Base-by-base conservation (phyloP, 768 basidiomycete species). In the Leccinum sublutescens region DNA sequence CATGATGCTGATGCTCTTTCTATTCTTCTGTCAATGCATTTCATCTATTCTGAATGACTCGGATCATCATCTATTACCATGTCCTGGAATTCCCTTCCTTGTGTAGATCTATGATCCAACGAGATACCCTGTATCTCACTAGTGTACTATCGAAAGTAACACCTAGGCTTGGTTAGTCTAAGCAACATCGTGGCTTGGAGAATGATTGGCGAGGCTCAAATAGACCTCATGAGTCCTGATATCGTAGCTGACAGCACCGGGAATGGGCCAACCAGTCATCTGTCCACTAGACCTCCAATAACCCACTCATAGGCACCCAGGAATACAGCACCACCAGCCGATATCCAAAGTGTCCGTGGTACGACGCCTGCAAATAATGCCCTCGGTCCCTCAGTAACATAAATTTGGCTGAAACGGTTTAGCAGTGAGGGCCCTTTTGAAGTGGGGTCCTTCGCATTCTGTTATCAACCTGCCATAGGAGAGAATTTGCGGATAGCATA, bases 311-410 rank as follows among this genome's bases (percentile, higher is more conserved):
- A 99, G 51, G 93, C 88, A n/a, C 97, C 97, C 25, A 99, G 80
- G 73, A 99, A 99, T 0, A 98, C 93, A 1, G 95, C 95, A 2
- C 97, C 97, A 3, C 97, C 97, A 2, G 92, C 87, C 2, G 93
- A 94, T 68, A 99, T 98, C 90, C 96, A 98, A 54, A 97, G 71
- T 40, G 95, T 98, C 70, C 97, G 83, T 25, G 96, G 96, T 8
- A 95, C 81, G 45, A 90, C 83, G 11, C 97, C 97, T 5, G 89
- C 75, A 69, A 96, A 98, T 5, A 99, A 78, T 3, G 92, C 92
- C 33, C 71, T 76, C 1, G 77, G 54, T 3, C 97, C 96, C 72
- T 96, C 96, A 0, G 73, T 70, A 8, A 70, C 62, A 65, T 89
- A 88, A 60, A 99, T 98, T 7, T 80, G 77, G 33, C 74, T 67